phyloP scores from a whole-genome alignment of 2,329 filamentous ascomycete species.

The Penicillium sp. region DNA sequence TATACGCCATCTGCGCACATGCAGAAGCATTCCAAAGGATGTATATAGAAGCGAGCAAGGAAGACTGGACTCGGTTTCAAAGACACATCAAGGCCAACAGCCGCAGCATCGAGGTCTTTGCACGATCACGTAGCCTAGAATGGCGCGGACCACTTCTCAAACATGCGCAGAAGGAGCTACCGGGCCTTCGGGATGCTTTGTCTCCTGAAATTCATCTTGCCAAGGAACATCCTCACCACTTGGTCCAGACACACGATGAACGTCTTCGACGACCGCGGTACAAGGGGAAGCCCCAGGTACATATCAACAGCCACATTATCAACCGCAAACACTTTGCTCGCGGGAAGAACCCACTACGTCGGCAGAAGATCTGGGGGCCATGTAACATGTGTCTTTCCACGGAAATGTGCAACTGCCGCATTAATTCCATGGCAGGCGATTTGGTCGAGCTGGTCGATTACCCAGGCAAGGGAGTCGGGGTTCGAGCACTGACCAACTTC shows the following conservation, averaged over 20 bases:
- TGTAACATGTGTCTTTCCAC: constrained; percentile 20
- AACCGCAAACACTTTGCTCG: constrained; percentile 4
- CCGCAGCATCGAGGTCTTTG: constrained; percentile 24
- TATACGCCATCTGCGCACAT: constrained; percentile 25
- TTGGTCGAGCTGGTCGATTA: constrained; percentile 32
- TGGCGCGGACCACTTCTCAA: constrained; percentile 11
- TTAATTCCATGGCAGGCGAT: constrained; percentile 11
- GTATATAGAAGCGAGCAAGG: constrained; percentile 1
- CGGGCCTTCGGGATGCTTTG: neutral
- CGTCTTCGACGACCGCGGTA: constrained; percentile 9
- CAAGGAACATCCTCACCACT: constrained; percentile 14
- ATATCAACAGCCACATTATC: constrained; percentile 13
- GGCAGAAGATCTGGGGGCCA: constrained; percentile 7
- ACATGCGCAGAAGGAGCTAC: neutral
- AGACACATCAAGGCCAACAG: constrained; percentile 13
- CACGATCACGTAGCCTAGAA: constrained; percentile 21
- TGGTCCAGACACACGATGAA: constrained; percentile 4
- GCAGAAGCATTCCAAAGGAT: constrained; percentile 23
- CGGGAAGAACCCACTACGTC: constrained; percentile 13
- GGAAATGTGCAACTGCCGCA: constrained; percentile 19
- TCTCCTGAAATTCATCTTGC: constrained; percentile 6
- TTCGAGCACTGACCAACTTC: constrained; percentile 27
- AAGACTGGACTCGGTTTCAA: constrained; percentile 16
- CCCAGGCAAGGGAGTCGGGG: constrained; percentile 25
- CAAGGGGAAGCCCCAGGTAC: constrained; percentile 9